Percentiles rank a stretch among this genome's conserved stretches.
phyloP scores from a whole-genome alignment of 768 basidiomycete species.

The Strobilomyces dryophilus region DNA sequence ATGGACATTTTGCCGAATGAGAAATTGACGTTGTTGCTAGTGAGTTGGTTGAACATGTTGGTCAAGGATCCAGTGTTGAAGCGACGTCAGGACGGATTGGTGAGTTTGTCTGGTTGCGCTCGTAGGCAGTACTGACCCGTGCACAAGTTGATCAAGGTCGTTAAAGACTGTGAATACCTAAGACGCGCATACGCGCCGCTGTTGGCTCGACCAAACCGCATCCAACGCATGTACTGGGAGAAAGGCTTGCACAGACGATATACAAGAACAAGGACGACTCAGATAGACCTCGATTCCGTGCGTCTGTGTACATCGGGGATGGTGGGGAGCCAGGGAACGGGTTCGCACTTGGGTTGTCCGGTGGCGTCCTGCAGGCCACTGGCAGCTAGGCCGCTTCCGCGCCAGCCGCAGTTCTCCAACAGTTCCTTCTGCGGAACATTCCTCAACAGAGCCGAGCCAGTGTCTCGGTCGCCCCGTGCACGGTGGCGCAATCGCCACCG shows the following conservation, averaged over 20 bases:
- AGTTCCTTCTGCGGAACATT: constrained; percentile 52
- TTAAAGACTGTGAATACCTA: constrained; percentile 63
- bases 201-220: constrained; percentile 30
- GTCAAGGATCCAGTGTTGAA: constrained; percentile 66
- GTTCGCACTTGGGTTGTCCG: constrained; percentile 31
- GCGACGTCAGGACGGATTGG: constrained; percentile 65
- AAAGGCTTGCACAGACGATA: constrained; percentile 58
- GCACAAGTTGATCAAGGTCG: constrained; percentile 76
- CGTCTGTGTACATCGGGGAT: constrained; percentile 36
- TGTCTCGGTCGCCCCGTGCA: constrained; percentile 24
- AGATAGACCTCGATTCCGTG: constrained; percentile 77
- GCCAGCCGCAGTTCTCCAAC: constrained; percentile 61
- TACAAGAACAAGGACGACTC: constrained; percentile 51
- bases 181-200: constrained; percentile 50
- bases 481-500: constrained; percentile 34
- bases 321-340: constrained; percentile 43
- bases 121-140: constrained; percentile 27
- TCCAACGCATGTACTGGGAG: constrained; percentile 50
- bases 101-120: constrained; percentile 35
- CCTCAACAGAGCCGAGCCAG: constrained; percentile 41
- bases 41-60: constrained; percentile 79
- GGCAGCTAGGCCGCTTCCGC: constrained; percentile 53
- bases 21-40: constrained; percentile 66
- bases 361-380: constrained; percentile 32
- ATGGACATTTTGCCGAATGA: constrained; percentile 84